These are phyloP conservation scores for Ceratocystis cacaofunesta DNA, from an alignment of 2,329 filamentous ascomycete species.

Conservation along the genomic window DNA sequence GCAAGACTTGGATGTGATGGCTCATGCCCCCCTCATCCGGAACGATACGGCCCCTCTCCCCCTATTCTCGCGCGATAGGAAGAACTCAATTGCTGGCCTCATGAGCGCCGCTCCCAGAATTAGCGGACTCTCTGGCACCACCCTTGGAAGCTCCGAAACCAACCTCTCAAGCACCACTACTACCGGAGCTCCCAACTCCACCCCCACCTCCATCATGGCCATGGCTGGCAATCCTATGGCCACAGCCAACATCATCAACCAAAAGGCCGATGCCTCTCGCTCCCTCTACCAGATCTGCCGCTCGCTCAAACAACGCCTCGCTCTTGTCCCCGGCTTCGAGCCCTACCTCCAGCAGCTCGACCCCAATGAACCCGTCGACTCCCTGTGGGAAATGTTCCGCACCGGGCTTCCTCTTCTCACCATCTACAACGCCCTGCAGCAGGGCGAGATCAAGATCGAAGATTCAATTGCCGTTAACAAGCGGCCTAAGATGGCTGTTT, in stretches of 20 bases:
- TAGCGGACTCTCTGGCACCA: conserved; percentile 49
- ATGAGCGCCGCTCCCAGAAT: conserved; percentile 41
- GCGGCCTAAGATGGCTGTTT: conserved; percentile 71
- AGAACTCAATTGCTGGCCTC: conserved; percentile 30
- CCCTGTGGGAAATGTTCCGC: conserved; percentile 76
- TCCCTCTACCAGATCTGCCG: conserved; percentile 95
- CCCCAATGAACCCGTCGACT: conserved; percentile 63
- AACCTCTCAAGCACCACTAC: conserved; percentile 32
- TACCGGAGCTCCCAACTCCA: conserved; percentile 3
- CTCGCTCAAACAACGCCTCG: conserved; percentile 64
- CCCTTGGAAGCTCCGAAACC: conserved; percentile 37
- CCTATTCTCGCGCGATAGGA: conserved; percentile 35
- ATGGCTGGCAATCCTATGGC: conserved; percentile 53
- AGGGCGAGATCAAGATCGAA: conserved; percentile 53
- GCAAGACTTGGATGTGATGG: conserved; percentile 29
- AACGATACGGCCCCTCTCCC: conserved; percentile 43
- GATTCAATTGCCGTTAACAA: conserved; percentile 52
- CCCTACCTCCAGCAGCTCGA: conserved; percentile 57
- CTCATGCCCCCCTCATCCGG: conserved; percentile 44
- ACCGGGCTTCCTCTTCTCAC: conserved; percentile 71
- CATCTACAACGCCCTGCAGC: conserved; percentile 76
- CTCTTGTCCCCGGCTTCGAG: conserved; percentile 72
- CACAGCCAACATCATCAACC: conserved; percentile 91
- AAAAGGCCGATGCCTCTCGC: conserved; percentile 76
- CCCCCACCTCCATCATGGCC: conserved; percentile 20